phyloP scores from a whole-genome alignment of 192 early-diverging fungal genomes.

The Rhizophagus clarus region DNA sequence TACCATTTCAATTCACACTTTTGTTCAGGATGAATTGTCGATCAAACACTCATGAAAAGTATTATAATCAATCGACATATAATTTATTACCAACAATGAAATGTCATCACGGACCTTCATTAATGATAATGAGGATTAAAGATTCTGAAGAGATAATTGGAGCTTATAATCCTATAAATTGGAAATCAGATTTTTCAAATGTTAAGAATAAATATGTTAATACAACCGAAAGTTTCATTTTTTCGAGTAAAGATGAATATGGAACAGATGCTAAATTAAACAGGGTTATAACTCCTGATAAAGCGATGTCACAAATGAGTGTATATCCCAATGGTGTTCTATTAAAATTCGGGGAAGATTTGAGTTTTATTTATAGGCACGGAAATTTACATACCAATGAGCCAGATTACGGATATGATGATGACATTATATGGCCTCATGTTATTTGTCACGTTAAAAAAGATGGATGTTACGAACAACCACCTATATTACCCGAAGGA shows the following conservation, averaged over 20 bases:
- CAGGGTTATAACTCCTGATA: slow-evolving; percentile 6
- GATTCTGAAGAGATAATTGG: not conserved
- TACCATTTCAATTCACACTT: slow-evolving; percentile 10
- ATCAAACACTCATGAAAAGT: not conserved
- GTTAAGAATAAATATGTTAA: not conserved
- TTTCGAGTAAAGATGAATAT: not conserved
- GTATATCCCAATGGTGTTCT: not conserved
- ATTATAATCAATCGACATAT: slow-evolving; percentile 11
- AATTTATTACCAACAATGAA: slow-evolving; percentile 21
- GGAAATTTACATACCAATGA: not conserved
- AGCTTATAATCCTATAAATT: slow-evolving; percentile 18
- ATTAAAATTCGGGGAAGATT: slow-evolving; percentile 7
- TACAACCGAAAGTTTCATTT: slow-evolving; percentile 19
- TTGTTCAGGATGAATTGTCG: not conserved
- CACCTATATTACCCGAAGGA: not conserved
- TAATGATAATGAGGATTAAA: slow-evolving; percentile 12
- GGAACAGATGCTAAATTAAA: not conserved
- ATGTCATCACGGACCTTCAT: slow-evolving; percentile 14
- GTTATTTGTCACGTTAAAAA: not conserved
- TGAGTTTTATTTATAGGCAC: not conserved
- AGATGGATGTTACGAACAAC: slow-evolving; percentile 18
- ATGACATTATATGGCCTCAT: not conserved
- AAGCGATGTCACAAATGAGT: not conserved
- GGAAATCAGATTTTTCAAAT: not conserved
- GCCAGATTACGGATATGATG: not conserved